Evolutionary conservation across 2,329 filamentous ascomycete species (phyloP), one percentile per base, ranked within the genome.

Genomic region (Ilyonectria sp.): DNA sequence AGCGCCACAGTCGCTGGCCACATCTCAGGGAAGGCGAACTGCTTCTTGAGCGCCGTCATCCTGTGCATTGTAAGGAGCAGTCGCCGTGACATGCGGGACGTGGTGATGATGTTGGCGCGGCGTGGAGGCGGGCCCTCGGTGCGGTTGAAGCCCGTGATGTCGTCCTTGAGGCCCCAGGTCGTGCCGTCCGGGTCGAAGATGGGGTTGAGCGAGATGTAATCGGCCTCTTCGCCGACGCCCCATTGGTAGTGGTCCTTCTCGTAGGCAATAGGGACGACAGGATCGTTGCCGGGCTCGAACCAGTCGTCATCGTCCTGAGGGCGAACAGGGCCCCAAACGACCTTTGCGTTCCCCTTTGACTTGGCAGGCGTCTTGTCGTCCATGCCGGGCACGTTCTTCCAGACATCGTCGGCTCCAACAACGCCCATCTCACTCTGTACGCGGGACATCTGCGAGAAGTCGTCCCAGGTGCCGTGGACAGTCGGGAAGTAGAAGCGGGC

Each of bases 21-120:
- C 95, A 98, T 98, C 81, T 98, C 95, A 0, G 94, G 93, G 79
- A 97, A 97, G 84, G 96, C 97, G 71, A 93, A 93, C 80, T 97
- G 93, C 74, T 94, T 95, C 77, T 92, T 91, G 75, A 93, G 88
- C 33, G 91, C 90, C 4, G 95, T 97, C 83, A 97, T 94, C 62
- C 90, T 89, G 84, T 98, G 95, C 95, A 98, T 98, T 19, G 92
- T 92, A 68, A 91, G 85, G 15, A 98, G 86, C 54, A 98, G 89
- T 53, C 90, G 90, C 55, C 91, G 90, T 13, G 93, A 96, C 82
- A 98, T 92, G 60, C 95, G 90, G 1, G 92, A 92, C 0, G 94
- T 92, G 0, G 95, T 95, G 79, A 97, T 95, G 82, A 98, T 97
- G 72, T 94, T 92, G 46, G 93, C 92, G 26, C 95, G 92, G 8